These are phyloP conservation scores for Dactylellina parvicollis DNA, from an alignment of 2,329 filamentous ascomycete genomes.

Conservation along the genomic window DNA sequence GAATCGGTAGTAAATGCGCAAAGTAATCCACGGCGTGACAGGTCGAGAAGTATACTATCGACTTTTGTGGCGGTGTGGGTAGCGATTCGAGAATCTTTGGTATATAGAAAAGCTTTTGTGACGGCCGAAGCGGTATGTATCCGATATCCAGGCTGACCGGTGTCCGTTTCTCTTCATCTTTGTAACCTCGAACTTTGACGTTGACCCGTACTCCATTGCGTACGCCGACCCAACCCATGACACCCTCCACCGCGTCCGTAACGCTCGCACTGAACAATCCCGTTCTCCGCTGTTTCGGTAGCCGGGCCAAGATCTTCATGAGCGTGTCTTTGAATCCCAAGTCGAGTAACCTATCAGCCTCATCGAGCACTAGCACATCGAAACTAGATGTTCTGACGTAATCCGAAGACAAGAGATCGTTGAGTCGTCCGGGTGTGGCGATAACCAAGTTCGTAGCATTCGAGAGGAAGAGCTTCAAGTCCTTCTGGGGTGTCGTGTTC, in stretches of 20 bases:
- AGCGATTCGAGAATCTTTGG: constrained; percentile 62
- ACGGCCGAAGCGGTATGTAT: constrained; percentile 78
- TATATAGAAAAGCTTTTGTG: constrained; percentile 72
- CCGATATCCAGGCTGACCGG: constrained; percentile 93
- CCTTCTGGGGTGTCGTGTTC: constrained; percentile 79
- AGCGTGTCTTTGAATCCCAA: constrained; percentile 93
- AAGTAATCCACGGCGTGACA: constrained; percentile 97
- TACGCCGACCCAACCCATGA: constrained; percentile 89
- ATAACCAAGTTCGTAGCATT: constrained; percentile 88
- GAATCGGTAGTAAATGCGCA: constrained; percentile 76
- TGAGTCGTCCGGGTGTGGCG: constrained; percentile 86
- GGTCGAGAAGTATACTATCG: constrained; percentile 91
- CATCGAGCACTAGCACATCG: constrained; percentile 90
- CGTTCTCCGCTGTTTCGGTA: constrained; percentile 93
- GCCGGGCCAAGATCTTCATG: constrained; percentile 80
- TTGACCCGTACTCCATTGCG: constrained; percentile 94
- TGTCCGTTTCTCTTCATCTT: constrained; percentile 81
- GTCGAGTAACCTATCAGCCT: constrained; percentile 91
- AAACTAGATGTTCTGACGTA: constrained; percentile 91
- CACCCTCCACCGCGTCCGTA: constrained; percentile 85
- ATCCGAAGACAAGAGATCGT: constrained; percentile 85
- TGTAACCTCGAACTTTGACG: constrained; percentile 79
- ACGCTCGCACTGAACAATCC: constrained; percentile 95
- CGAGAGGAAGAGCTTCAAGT: constrained; percentile 84
- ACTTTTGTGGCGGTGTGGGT: constrained; percentile 80